Percentiles rank a stretch among this genome's conserved stretches.
phyloP scores from a whole-genome alignment of 352 stramenopile genomes.

The Pythium phragmiticola region DNA sequence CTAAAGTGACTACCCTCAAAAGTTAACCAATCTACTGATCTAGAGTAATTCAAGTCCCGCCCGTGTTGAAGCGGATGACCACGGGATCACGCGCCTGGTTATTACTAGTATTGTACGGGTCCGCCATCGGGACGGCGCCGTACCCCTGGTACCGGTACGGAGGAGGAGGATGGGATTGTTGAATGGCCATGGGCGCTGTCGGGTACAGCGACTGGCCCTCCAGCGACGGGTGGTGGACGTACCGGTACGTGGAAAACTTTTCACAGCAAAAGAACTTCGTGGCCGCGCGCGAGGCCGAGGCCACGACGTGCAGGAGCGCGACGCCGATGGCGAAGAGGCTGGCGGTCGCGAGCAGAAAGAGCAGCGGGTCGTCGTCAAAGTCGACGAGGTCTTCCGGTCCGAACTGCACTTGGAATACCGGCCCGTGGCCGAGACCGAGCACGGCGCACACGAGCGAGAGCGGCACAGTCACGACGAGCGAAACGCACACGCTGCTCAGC shows the following conservation, averaged over 20 bases:
- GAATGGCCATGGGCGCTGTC: background rate
- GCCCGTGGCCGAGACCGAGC: conserved; percentile 23
- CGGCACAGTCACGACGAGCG: conserved; percentile 32
- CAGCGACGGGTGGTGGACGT: conserved; percentile 31
- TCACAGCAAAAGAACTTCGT: conserved; percentile 73
- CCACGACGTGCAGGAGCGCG: conserved; percentile 54
- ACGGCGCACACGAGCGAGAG: conserved; percentile 33
- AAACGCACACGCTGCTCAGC: conserved; percentile 36
- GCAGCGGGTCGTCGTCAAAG: conserved; percentile 34
- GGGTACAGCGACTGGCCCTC: conserved; percentile 11
- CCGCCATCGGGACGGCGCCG: conserved; percentile 6
- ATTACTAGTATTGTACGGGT: background rate
- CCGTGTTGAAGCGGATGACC: conserved; percentile 5
- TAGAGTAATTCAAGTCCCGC: background rate
- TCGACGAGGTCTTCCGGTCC: conserved; percentile 30
- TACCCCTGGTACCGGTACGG: background rate
- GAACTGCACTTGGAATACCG: conserved; percentile 27
- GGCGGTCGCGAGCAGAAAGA: conserved; percentile 40
- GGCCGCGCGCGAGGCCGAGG: conserved; percentile 38
- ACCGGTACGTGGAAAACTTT: conserved; percentile 49
- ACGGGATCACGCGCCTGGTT: background rate
- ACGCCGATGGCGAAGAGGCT: conserved; percentile 54
- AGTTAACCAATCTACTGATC: conserved; percentile 9
- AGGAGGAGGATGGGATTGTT: background rate
- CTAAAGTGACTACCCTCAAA: conserved; percentile 1